A percentile compares a stretch with the other conserved stretches of the same genome.
phyloP scores from a whole-genome alignment of 1,284 basidiomycete genomes.

The Cyathus pygmaeus region DNA sequence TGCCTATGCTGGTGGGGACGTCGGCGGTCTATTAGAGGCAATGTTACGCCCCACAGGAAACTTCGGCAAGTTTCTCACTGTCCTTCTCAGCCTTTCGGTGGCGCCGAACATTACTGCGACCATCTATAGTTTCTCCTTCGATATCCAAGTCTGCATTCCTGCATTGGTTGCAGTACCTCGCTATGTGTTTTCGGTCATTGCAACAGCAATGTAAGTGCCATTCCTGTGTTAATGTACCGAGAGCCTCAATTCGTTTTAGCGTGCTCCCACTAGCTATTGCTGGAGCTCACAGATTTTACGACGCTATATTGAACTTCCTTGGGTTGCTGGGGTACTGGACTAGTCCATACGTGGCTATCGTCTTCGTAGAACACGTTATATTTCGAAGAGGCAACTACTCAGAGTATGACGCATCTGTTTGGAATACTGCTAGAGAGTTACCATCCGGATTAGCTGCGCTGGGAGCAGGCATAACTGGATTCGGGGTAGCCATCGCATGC shows the following conservation, averaged over 20 bases:
- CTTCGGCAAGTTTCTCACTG: constrained; percentile 89
- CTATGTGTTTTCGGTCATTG: constrained; percentile 86
- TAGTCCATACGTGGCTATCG: constrained; percentile 64
- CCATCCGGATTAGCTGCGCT: constrained; percentile 77
- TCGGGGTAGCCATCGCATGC: constrained; percentile 69
- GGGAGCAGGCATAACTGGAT: constrained; percentile 58
- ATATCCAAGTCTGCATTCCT: constrained; percentile 83
- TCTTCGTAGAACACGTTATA: constrained; percentile 72
- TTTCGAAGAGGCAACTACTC: constrained; percentile 64
- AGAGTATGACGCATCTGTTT: constrained; percentile 61
- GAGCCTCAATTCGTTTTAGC: constrained; percentile 11
- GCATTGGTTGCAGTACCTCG: constrained; percentile 76
- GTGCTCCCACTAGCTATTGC: constrained; percentile 73
- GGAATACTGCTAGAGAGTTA: constrained; percentile 65
- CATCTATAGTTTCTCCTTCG: constrained; percentile 87
- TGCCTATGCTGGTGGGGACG: constrained; percentile 69
- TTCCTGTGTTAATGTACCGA: background rate
- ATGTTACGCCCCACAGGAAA: constrained; percentile 77
- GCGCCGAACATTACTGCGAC: constrained; percentile 87
- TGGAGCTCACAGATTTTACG: constrained; percentile 74
- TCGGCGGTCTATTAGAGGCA: constrained; percentile 79
- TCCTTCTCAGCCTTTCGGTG: constrained; percentile 82
- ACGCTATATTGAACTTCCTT: constrained; percentile 73
- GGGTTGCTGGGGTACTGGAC: constrained; percentile 82
- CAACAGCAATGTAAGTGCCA: constrained; percentile 77